These are phyloP conservation scores for Suillus occidentalis DNA, from an alignment of 768 basidiomycete genomes.

Conservation along the genomic window DNA sequence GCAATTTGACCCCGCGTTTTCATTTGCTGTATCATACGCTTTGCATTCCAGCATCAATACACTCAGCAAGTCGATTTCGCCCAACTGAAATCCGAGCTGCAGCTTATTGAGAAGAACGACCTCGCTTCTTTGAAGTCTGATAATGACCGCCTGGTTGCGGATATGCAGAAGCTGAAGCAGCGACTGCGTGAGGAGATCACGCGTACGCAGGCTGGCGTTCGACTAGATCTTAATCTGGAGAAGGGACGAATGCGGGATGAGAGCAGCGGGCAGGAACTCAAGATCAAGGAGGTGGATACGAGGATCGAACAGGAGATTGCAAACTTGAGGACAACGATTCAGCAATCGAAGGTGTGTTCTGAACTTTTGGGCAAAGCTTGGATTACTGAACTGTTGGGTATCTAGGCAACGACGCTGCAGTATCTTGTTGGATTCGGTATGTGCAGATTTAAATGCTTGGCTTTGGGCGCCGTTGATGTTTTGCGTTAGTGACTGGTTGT, in stretches of 20 bases:
- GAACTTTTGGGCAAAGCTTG: neutral
- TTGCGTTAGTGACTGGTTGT: slow-evolving; percentile 72
- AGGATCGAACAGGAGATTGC: slow-evolving; percentile 96
- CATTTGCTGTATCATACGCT: neutral
- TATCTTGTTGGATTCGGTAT: slow-evolving; percentile 85
- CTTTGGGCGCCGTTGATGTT: slow-evolving; percentile 13
- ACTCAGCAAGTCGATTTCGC: slow-evolving; percentile 97
- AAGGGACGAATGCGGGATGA: slow-evolving; percentile 96
- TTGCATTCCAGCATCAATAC: slow-evolving; percentile 68
- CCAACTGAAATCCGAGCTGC: slow-evolving; percentile 92
- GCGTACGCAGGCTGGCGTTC: slow-evolving; percentile 88
- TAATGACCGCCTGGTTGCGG: slow-evolving; percentile 88
- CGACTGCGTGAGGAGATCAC: slow-evolving; percentile 89
- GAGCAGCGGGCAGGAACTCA: slow-evolving; percentile 85
- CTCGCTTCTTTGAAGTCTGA: slow-evolving; percentile 93
- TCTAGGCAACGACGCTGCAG: slow-evolving; percentile 79
- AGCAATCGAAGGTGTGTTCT: slow-evolving; percentile 73
- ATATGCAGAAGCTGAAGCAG: slow-evolving; percentile 95
- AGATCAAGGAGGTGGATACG: slow-evolving; percentile 98
- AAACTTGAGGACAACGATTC: slow-evolving; percentile 76
- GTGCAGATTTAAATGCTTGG: slow-evolving; percentile 26
- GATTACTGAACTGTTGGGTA: slow-evolving; percentile 1
- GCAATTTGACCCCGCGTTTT: neutral
- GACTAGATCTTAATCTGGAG: slow-evolving; percentile 93
- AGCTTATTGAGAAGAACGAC: slow-evolving; percentile 96